Conservation (phyloP, 768 basidiomycete species). For the Phlebiopsis gigantea region DNA sequence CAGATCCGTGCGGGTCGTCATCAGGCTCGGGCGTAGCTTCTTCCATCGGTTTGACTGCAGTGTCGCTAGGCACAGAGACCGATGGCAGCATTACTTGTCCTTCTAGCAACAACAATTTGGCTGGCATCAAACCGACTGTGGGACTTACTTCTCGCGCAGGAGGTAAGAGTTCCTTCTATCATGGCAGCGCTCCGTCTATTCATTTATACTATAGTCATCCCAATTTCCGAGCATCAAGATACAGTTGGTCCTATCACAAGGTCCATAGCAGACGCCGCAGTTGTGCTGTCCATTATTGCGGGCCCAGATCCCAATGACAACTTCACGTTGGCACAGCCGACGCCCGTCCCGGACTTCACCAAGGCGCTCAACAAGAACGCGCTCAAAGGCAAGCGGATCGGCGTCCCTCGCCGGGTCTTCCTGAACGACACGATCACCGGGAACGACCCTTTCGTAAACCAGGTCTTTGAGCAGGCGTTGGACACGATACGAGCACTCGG, state of each 20-base stretch:
- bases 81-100: slow-evolving; percentile 46
- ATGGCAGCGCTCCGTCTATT: slow-evolving; percentile 17
- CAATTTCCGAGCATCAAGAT: slow-evolving; percentile 35
- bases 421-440: slow-evolving; percentile 17
- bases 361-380: slow-evolving; percentile 45
- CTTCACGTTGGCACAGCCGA: slow-evolving; percentile 40
- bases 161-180: slow-evolving; percentile 21
- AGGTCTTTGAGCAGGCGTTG: slow-evolving; percentile 32
- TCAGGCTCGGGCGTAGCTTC: slow-evolving; percentile 48
- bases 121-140: slow-evolving; percentile 32
- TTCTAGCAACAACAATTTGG: slow-evolving; percentile 36
- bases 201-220: slow-evolving; percentile 35
- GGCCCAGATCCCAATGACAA: slow-evolving; percentile 38
- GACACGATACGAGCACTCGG: slow-evolving; percentile 32
- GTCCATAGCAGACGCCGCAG: slow-evolving; percentile 28
- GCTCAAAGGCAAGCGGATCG: slow-evolving; percentile 40
- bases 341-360: slow-evolving; percentile 47
- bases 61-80: slow-evolving; percentile 41
- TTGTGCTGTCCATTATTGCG: slow-evolving; percentile 31
- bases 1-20: slow-evolving; percentile 46
- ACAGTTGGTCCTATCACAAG: slow-evolving; percentile 29
- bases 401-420: slow-evolving; percentile 35
- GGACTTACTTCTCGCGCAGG: slow-evolving; percentile 31
- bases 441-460: slow-evolving; percentile 19
- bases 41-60: slow-evolving; percentile 39